Conservation (phyloP, 2,329 filamentous ascomycete genomes). For the Pseudocercospora eumusae region DNA sequence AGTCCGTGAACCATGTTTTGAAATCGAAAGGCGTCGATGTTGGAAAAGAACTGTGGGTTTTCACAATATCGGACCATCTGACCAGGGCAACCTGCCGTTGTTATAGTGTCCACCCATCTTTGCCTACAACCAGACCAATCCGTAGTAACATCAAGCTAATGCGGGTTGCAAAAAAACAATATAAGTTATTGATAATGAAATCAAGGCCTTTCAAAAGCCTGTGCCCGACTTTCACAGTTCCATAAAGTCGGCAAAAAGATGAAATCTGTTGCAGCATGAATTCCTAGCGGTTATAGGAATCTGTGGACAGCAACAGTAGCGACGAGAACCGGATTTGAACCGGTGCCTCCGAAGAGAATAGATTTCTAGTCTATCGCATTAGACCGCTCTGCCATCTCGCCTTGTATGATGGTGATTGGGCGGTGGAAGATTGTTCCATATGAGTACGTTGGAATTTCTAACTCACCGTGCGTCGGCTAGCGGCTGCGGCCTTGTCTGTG, state of each 20-base stretch:
- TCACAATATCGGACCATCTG: no score
- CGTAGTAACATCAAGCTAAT: no score
- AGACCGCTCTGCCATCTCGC: conserved; percentile 27
- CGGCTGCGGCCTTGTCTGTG: not conserved
- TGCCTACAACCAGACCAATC: no score
- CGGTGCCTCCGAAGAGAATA: conserved; percentile 25
- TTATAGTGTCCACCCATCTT: no score
- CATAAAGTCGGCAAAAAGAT: not conserved
- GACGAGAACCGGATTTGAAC: conserved; percentile 21
- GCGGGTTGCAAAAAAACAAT: not conserved
- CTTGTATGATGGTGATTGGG: not conserved
- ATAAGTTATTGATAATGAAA: not conserved
- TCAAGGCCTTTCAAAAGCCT: not conserved
- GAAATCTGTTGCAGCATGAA: not conserved
- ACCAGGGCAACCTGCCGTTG: no score
- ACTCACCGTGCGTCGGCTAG: conserved; percentile 3
- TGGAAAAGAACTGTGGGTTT: no score
- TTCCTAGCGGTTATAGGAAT: not conserved
- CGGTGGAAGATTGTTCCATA: not conserved
- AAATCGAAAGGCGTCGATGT: no score
- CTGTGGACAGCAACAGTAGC: not conserved
- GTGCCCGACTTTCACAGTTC: not conserved
- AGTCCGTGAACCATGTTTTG: no score
- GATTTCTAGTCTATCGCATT: conserved; percentile 29
- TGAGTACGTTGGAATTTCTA: conserved; percentile 5